phyloP scores from a whole-genome alignment of 2,329 filamentous ascomycete species.

The Colletotrichum destructivum region DNA sequence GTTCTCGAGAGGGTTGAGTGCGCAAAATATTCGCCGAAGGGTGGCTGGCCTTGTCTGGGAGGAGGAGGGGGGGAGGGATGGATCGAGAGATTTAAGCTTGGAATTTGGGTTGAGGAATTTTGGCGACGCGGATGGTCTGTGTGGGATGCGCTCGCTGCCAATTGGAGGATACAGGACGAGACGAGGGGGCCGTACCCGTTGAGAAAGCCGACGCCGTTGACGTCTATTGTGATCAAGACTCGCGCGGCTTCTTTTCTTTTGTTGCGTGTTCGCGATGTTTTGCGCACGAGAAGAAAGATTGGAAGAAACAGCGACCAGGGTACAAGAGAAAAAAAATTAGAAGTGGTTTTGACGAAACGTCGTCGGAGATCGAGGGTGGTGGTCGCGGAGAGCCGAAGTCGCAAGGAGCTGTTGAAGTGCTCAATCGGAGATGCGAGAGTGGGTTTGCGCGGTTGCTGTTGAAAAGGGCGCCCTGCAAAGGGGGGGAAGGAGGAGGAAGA shows the following conservation, averaged over 20 bases:
- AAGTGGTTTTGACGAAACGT: constrained; percentile 18
- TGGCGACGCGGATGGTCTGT: constrained; percentile 18
- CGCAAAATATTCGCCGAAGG: constrained; percentile 4
- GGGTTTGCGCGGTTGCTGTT: constrained; percentile 36
- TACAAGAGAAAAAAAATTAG: not conserved
- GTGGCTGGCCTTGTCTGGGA: not conserved
- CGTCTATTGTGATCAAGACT: constrained; percentile 21
- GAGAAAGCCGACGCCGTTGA: constrained; percentile 36
- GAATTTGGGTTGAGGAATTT: constrained; percentile 38
- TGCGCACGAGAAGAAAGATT: constrained; percentile 8
- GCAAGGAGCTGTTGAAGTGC: constrained; percentile 42
- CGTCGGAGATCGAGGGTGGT: constrained; percentile 41
- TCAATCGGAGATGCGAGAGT: constrained; percentile 29
- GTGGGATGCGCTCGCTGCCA: constrained; percentile 26
- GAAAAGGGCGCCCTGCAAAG: constrained; percentile 35
- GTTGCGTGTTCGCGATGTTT: constrained; percentile 6
- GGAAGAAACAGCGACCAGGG: no score
- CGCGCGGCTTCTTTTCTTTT: not conserved
- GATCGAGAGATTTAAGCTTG: not conserved
- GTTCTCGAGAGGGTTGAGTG: not conserved
- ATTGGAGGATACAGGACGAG: constrained; percentile 20
- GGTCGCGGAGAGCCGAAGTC: constrained; percentile 40
- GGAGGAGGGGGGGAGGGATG: no score
- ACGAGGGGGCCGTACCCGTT: constrained; percentile 4
- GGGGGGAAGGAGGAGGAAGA: not conserved